Evolutionary conservation across 495 filamentous ascomycete genomes (phyloP).

Genomic region (Lineolata rhizophorae): DNA sequence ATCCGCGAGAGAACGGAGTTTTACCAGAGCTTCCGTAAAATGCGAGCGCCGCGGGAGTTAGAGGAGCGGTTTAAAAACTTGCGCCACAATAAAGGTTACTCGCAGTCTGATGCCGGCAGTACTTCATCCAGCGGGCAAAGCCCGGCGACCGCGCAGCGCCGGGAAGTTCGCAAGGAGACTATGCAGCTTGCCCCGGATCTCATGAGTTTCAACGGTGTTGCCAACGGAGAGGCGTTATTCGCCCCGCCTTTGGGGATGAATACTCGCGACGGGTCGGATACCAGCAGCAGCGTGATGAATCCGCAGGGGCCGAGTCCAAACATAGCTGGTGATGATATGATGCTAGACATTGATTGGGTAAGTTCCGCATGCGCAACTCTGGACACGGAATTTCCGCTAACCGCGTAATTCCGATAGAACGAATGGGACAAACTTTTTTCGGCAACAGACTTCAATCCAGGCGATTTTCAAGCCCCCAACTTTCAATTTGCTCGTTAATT

Average conservation of each 20-base stretch:
- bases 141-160: too few relatives aligned
- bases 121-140: neutral
- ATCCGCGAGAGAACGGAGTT: constrained; percentile 17
- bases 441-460: constrained; percentile 2
- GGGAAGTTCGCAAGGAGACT: too few relatives aligned
- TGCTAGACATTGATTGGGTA: constrained; percentile 14
- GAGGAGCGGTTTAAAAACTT: too few relatives aligned
- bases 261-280: neutral
- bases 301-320: too few relatives aligned
- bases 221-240: neutral
- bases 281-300: too few relatives aligned
- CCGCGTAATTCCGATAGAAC: constrained; percentile 3
- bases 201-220: neutral
- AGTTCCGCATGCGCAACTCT: constrained; percentile 3
- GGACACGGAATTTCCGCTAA: neutral
- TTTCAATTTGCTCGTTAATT: too few relatives aligned
- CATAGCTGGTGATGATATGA: constrained; percentile 4
- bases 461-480: neutral
- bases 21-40: constrained; percentile 18
- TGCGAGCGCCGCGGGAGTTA: constrained; percentile 12
- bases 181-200: too few relatives aligned
- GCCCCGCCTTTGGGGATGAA: neutral
- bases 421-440: constrained; percentile 10
- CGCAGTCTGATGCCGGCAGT: neutral
- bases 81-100: too few relatives aligned